Percentiles rank a stretch among this genome's conserved stretches.
Conservation (phyloP, 164 flowering plant species). For the Vitis vinifera region DNA sequence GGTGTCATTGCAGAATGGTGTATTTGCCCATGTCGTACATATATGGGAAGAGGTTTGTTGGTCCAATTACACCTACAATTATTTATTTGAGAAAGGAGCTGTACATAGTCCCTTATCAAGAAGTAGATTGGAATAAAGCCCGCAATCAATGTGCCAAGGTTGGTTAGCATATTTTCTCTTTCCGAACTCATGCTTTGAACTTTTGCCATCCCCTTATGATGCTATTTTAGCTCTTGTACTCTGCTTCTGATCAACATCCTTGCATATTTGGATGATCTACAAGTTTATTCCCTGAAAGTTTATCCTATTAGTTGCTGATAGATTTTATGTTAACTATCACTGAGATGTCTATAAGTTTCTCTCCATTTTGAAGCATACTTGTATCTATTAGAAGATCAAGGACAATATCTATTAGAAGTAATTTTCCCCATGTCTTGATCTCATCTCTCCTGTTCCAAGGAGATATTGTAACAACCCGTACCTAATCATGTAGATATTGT, state of each 20-base stretch:
- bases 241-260: background rate
- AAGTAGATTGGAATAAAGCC: slow-evolving; percentile 33
- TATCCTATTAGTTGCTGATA: no score
- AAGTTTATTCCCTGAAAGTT: no score
- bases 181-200: background rate
- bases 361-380: no score
- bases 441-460: no score
- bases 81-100: slow-evolving; percentile 29
- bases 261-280: background rate
- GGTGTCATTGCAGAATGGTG: slow-evolving; percentile 34
- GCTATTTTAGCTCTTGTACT: no score
- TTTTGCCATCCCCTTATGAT: background rate
- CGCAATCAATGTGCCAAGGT: slow-evolving; percentile 30
- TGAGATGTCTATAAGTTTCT: no score
- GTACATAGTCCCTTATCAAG: slow-evolving; percentile 26
- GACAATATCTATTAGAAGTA: no score
- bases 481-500: no score
- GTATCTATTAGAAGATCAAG: no score
- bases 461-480: no score
- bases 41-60: slow-evolving; percentile 40
- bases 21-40: slow-evolving; percentile 46
- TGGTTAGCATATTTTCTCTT: background rate
- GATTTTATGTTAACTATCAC: no score
- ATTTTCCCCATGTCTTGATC: no score
- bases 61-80: slow-evolving; percentile 30